A percentile compares a stretch with the other conserved stretches of the same genome.
These are phyloP conservation scores for Actinomucor elegans DNA, from an alignment of 371 early-diverging fungal species.

Conservation along the genomic window DNA sequence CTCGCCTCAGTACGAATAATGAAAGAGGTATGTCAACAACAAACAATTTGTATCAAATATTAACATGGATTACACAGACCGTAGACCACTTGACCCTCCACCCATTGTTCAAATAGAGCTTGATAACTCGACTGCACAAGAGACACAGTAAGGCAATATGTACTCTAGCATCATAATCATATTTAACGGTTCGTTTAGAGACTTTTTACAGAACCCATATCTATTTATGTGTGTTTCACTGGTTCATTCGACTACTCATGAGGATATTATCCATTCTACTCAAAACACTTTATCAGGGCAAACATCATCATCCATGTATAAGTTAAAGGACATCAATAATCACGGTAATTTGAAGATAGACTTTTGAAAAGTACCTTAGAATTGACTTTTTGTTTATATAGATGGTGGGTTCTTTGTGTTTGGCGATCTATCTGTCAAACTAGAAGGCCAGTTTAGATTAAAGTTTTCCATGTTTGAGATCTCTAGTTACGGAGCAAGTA, in stretches of 20 bases:
- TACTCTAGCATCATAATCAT: too few relatives aligned
- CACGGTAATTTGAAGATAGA: slow-evolving; percentile 58
- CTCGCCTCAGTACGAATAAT: slow-evolving; percentile 33
- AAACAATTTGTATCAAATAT: background rate
- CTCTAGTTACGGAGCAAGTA: slow-evolving; percentile 36
- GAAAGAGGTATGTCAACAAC: slow-evolving; percentile 25
- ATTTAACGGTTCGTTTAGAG: too few relatives aligned
- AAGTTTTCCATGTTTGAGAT: slow-evolving; percentile 85
- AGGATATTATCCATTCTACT: slow-evolving; percentile 16
- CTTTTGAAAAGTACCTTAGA: too few relatives aligned
- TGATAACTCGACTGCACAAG: slow-evolving; percentile 40
- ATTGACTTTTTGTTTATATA: background rate
- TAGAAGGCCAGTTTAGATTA: slow-evolving; percentile 81
- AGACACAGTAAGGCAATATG: slow-evolving; percentile 23
- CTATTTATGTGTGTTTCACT: slow-evolving; percentile 75
- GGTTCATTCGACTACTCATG: slow-evolving; percentile 49
- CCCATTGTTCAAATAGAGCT: slow-evolving; percentile 78
- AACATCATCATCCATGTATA: slow-evolving; percentile 82
- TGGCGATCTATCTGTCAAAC: slow-evolving; percentile 83
- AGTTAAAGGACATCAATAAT: slow-evolving; percentile 77
- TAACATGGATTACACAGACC: slow-evolving; percentile 46
- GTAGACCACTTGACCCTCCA: slow-evolving; percentile 89
- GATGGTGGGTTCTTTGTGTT: slow-evolving; percentile 92
- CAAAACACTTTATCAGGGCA: slow-evolving; percentile 60
- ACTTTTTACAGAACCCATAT: slow-evolving; percentile 73